Conservation (phyloP, 2,329 filamentous ascomycete species). For the Pezicula carpinea region DNA sequence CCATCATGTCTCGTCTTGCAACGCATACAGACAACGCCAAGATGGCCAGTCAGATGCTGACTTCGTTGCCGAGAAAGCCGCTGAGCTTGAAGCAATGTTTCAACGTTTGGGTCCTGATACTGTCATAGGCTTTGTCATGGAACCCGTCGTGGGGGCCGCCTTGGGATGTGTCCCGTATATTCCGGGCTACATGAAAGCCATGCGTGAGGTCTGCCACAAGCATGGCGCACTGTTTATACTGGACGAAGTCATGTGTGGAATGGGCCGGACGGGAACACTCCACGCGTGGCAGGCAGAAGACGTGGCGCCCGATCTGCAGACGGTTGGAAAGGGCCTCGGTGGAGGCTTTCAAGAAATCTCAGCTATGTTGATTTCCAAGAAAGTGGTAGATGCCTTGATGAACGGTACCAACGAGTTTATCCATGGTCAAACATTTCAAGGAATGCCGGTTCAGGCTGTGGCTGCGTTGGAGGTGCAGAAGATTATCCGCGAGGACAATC, state of each 20-base stretch:
- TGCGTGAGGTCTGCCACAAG: constrained; percentile 63
- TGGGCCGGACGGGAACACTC: constrained; percentile 47
- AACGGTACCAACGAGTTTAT: constrained; percentile 24
- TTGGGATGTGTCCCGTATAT: constrained; percentile 65
- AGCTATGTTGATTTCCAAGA: constrained; percentile 49
- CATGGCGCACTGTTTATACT: constrained; percentile 72
- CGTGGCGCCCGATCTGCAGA: constrained; percentile 58
- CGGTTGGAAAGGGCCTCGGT: constrained; percentile 61
- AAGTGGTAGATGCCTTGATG: constrained; percentile 40
- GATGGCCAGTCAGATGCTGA: constrained; percentile 44
- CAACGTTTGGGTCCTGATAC: constrained; percentile 53
- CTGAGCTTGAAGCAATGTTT: constrained; percentile 61
- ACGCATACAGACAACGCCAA: constrained; percentile 53
- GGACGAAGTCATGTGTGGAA: constrained; percentile 66
- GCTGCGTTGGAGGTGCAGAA: constrained; percentile 59
- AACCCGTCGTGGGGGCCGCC: constrained; percentile 64
- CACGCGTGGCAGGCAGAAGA: constrained; percentile 51
- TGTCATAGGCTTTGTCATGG: constrained; percentile 62
- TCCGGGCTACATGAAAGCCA: constrained; percentile 63
- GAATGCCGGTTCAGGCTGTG: constrained; percentile 53
- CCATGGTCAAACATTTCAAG: constrained; percentile 50
- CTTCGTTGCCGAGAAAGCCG: constrained; percentile 53
- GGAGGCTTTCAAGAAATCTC: constrained; percentile 60
- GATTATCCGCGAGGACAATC: constrained; percentile 50
- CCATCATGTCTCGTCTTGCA: constrained; percentile 56